These are phyloP conservation scores for Penicillium aurantiogriseum DNA, from an alignment of 2,329 filamentous ascomycete species.

Conservation along the genomic window DNA sequence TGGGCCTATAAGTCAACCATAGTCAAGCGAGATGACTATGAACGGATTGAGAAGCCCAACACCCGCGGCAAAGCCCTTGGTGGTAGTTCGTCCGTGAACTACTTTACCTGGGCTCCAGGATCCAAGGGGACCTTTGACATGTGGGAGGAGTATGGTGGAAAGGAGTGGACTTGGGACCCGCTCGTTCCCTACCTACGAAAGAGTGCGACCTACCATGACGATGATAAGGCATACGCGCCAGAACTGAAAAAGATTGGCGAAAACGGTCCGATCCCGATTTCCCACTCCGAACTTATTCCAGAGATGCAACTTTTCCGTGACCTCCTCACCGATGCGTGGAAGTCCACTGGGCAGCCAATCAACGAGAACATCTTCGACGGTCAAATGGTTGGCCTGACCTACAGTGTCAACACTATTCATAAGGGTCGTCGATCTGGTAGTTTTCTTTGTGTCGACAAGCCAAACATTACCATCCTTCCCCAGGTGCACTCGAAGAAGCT, in stretches of 20 bases:
- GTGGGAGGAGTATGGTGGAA: constrained; percentile 48
- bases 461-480: constrained; percentile 55
- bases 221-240: constrained; percentile 47
- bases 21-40: constrained; percentile 56
- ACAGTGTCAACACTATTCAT: constrained; percentile 58
- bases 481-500: constrained; percentile 53
- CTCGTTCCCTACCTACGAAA: constrained; percentile 55
- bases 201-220: constrained; percentile 59
- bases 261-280: constrained; percentile 54
- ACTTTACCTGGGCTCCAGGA: constrained; percentile 63
- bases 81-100: constrained; percentile 60
- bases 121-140: constrained; percentile 56
- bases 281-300: constrained; percentile 55
- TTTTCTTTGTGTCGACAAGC: constrained; percentile 54
- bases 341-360: constrained; percentile 51
- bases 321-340: constrained; percentile 52
- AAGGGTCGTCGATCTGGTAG: constrained; percentile 55
- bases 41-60: constrained; percentile 62
- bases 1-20: constrained; percentile 64
- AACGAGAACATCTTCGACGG: constrained; percentile 59
- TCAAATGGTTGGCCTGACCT: constrained; percentile 53
- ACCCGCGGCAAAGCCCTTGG: constrained; percentile 61
- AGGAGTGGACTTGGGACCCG: constrained; percentile 57
- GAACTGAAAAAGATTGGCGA: constrained; percentile 53
- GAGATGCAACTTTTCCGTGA: constrained; percentile 53